Conservation (phyloP, 2,329 filamentous ascomycete species). For the Alternaria arborescens region DNA sequence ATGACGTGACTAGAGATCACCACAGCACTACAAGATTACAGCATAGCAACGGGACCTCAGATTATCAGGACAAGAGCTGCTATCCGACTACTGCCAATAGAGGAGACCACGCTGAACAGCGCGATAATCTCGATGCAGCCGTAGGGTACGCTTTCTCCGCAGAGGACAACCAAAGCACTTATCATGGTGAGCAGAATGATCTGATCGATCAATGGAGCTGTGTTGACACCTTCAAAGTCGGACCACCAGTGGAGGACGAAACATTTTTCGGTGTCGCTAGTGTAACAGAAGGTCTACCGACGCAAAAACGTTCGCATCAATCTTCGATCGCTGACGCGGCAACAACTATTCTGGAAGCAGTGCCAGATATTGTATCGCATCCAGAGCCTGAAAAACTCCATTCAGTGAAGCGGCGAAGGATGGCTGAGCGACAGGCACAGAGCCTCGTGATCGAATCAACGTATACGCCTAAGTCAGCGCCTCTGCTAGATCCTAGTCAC, state of each 20-base stretch:
- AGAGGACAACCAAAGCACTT: slow-evolving; percentile 13
- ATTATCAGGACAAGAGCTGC: too few species aligned
- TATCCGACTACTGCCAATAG: too few species aligned
- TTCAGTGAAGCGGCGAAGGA: slow-evolving; percentile 20
- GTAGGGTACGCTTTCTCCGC: slow-evolving; percentile 17
- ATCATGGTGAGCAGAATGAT: slow-evolving; percentile 20
- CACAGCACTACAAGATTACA: too few species aligned
- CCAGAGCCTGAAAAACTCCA: slow-evolving; percentile 14
- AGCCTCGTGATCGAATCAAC: slow-evolving; percentile 16
- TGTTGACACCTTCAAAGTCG: slow-evolving; percentile 14
- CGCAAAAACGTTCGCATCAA: slow-evolving; percentile 17
- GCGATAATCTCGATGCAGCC: not conserved
- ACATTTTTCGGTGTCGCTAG: slow-evolving; percentile 8
- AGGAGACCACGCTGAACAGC: not conserved
- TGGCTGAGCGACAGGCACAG: slow-evolving; percentile 15
- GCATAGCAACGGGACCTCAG: too few species aligned
- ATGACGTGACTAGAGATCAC: too few species aligned
- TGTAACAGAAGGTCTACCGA: too few species aligned
- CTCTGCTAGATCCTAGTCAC: slow-evolving; percentile 12
- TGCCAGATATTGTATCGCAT: slow-evolving; percentile 11
- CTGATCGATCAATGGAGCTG: slow-evolving; percentile 12
- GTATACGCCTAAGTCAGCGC: slow-evolving; percentile 13
- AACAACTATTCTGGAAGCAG: slow-evolving; percentile 14
- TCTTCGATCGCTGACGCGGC: slow-evolving; percentile 12
- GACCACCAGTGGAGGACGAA: slow-evolving; percentile 11